These are phyloP conservation scores for Cyclanthera cordifolia DNA, from an alignment of 306 rosid species.

Conservation along the genomic window DNA sequence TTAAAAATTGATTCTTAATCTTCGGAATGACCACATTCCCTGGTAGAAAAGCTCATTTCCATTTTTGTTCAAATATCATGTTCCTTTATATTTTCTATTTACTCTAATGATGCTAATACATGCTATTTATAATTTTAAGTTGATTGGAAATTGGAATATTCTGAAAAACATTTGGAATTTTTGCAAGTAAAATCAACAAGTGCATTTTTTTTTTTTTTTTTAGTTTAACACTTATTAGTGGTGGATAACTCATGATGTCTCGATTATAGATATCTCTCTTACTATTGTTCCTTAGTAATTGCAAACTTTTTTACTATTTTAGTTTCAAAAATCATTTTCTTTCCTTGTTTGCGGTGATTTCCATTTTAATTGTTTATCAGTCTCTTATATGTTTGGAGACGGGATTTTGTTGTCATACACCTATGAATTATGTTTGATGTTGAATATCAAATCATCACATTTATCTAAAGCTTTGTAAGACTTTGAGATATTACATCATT, in stretches of 20 bases:
- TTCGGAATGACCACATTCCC: background rate
- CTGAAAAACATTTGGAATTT: background rate
- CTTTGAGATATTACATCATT: background rate
- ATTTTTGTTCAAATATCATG: background rate
- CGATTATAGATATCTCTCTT: no score
- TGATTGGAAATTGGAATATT: background rate
- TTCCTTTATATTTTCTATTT: background rate
- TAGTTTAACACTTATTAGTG: no score
- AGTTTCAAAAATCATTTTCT: background rate
- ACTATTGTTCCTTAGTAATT: no score
- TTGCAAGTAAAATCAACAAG: no score
- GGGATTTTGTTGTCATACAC: background rate
- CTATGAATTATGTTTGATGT: background rate
- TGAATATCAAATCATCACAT: background rate
- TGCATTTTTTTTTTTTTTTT: no score
- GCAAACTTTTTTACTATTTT: background rate
- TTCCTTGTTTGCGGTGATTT: background rate
- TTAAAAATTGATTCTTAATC: background rate
- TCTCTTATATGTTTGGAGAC: background rate
- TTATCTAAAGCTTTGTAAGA: background rate
- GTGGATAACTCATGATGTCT: no score
- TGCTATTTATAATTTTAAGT: background rate
- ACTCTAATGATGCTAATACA: background rate
- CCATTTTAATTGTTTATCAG: background rate
- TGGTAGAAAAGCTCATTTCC: background rate